These are phyloP conservation scores for Talaromyces sp. DNA, from an alignment of 2,329 filamentous ascomycete species.

Conservation along the genomic window DNA sequence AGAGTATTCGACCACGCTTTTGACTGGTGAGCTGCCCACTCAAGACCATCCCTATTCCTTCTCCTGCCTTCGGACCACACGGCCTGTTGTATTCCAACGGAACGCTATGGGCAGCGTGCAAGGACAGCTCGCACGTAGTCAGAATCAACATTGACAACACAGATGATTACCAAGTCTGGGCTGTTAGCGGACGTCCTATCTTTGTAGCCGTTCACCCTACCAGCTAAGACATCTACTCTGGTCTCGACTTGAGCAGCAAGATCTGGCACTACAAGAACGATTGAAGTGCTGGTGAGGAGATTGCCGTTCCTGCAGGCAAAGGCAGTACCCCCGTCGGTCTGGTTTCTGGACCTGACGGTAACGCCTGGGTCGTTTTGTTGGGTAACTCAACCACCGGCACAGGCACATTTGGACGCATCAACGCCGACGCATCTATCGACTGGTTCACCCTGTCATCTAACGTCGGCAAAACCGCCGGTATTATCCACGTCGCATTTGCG, in stretches of 20 bases:
- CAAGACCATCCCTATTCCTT: neutral
- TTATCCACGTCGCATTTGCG: neutral
- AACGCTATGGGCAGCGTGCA: constrained; percentile 3
- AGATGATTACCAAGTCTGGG: neutral
- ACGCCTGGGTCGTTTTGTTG: neutral
- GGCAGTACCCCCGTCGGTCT: neutral
- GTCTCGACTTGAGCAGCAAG: constrained; percentile 8
- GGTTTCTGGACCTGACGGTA: neutral
- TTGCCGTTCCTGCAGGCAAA: neutral
- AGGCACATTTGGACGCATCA: neutral
- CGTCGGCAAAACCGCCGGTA: neutral
- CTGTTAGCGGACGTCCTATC: constrained; percentile 1
- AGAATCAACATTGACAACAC: neutral
- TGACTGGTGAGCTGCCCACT: neutral
- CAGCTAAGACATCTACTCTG: constrained; percentile 3
- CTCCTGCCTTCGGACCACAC: neutral
- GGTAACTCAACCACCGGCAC: neutral
- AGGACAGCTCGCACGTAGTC: constrained; percentile 8
- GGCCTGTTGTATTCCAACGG: constrained; percentile 1
- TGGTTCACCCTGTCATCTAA: neutral
- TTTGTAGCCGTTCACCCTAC: constrained; percentile 4
- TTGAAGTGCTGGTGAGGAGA: neutral
- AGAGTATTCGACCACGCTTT: constrained; percentile 9
- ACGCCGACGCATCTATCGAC: neutral
- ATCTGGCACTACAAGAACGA: constrained; percentile 10